Conservation (phyloP, 768 basidiomycete species). For the Terana coerulea region DNA sequence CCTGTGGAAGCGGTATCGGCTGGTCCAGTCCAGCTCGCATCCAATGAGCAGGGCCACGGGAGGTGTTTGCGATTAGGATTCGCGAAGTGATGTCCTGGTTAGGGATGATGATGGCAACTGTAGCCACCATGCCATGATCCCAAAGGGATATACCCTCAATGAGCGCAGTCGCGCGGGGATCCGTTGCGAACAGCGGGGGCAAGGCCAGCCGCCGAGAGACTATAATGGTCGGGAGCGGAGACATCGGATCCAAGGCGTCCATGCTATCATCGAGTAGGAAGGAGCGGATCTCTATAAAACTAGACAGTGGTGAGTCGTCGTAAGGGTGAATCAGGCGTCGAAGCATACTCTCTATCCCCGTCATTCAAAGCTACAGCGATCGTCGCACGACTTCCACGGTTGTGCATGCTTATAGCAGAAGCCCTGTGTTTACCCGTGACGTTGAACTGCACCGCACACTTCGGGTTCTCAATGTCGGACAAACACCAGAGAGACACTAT, state of each 20-base stretch:
- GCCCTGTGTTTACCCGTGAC: conserved; percentile 22
- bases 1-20: conserved; percentile 31
- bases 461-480: conserved; percentile 23
- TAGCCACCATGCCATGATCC: conserved; percentile 16
- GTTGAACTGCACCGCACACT: conserved; percentile 23
- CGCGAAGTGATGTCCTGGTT: conserved; percentile 18
- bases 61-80: conserved; percentile 19
- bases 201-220: conserved; percentile 8
- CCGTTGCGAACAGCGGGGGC: conserved; percentile 1
- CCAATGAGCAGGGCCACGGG: conserved; percentile 19
- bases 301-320: not conserved
- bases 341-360: conserved; percentile 21
- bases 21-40: conserved; percentile 20
- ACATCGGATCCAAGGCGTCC: conserved; percentile 6
- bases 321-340: too few relatives aligned
- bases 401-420: conserved; percentile 15
- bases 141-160: conserved; percentile 11
- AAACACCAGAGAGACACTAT: conserved; percentile 44
- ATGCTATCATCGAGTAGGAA: conserved; percentile 6
- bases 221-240: conserved; percentile 3
- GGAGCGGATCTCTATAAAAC: conserved; percentile 15
- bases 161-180: not conserved
- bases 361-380: conserved; percentile 21
- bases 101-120: conserved; percentile 18
- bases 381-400: conserved; percentile 15